A percentile compares a stretch with the other conserved stretches of the same genome.
Evolutionary conservation across 1,139 yeast genomes (phyloP).

Genomic region (Geotrichum fermentans): DNA sequence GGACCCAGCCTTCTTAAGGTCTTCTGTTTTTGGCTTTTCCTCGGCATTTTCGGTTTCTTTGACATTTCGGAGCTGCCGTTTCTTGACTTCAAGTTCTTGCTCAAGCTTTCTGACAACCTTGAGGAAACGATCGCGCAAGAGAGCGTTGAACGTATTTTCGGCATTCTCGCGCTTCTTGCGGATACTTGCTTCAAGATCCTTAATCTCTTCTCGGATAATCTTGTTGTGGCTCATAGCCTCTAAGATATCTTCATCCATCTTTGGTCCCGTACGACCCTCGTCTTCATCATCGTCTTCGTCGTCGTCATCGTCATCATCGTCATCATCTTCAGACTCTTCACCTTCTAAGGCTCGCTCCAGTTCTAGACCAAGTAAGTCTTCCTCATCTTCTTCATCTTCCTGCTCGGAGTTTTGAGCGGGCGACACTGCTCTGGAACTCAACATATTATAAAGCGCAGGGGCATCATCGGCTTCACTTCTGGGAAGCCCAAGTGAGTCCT

Average conservation of each 20-base stretch:
- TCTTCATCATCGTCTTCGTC: conserved; percentile 45
- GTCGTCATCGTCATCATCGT: conserved; percentile 24
- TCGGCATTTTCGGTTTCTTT: conserved; percentile 28
- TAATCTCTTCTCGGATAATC: conserved; percentile 76
- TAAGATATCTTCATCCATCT: conserved; percentile 39
- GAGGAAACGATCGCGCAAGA: conserved; percentile 80
- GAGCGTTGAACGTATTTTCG: conserved; percentile 75
- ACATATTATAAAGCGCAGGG: conserved; percentile 35
- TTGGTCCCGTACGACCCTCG: conserved; percentile 48
- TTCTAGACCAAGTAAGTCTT: conserved; percentile 28
- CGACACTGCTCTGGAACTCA: conserved; percentile 24
- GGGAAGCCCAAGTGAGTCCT: conserved; percentile 1
- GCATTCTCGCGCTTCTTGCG: conserved; percentile 70
- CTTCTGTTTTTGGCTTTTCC: conserved; percentile 18
- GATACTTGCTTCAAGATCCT: conserved; percentile 76
- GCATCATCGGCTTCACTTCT: conserved; percentile 24
- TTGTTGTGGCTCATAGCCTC: conserved; percentile 63
- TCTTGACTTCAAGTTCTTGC: conserved; percentile 78
- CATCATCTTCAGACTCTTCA: conserved; percentile 28
- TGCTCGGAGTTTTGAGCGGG: conserved; percentile 26
- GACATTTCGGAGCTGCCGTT: conserved; percentile 52
- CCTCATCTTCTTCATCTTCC: conserved; percentile 30
- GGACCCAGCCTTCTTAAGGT: not conserved
- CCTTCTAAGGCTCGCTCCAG: conserved; percentile 27
- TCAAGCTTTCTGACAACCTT: conserved; percentile 75